phyloP scores from a whole-genome alignment of 1,284 basidiomycete genomes.

The Amylostereum chailletii region DNA sequence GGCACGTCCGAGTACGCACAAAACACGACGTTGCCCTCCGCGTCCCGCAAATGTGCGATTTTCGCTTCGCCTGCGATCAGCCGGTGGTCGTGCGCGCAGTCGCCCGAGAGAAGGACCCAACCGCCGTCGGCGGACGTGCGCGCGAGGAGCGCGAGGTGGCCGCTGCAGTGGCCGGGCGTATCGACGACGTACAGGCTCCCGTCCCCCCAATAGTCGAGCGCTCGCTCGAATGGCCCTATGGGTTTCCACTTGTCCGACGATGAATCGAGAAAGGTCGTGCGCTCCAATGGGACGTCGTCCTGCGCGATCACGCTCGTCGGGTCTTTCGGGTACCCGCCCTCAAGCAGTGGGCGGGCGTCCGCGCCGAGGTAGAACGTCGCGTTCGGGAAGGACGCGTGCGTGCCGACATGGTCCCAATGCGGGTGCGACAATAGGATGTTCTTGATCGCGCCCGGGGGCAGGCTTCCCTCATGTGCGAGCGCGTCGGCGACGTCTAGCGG shows the following conservation, averaged over 20 bases:
- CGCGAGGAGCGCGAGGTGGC: conserved; percentile 46
- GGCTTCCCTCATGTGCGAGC: conserved; percentile 31
- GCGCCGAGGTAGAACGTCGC: conserved; percentile 20
- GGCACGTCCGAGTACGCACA: too few species aligned
- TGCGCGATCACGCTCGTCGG: conserved; percentile 11
- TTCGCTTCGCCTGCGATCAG: conserved; percentile 36
- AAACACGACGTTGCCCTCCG: too few species aligned
- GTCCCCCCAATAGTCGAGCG: conserved; percentile 46
- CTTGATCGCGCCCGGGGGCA: conserved; percentile 18
- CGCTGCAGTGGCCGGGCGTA: conserved; percentile 43
- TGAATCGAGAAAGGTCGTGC: conserved; percentile 27
- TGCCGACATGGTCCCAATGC: conserved; percentile 27
- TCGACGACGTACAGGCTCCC: conserved; percentile 50
- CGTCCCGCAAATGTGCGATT: conserved; percentile 18
- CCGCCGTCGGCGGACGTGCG: conserved; percentile 46
- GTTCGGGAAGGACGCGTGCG: conserved; percentile 18
- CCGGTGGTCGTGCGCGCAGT: conserved; percentile 46
- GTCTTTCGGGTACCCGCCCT: conserved; percentile 15
- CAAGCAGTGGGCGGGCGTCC: conserved; percentile 12
- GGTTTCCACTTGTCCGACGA: conserved; percentile 20
- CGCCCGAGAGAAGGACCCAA: conserved; percentile 51
- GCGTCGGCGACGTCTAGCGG: conserved; percentile 36
- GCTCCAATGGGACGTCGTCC: conserved; percentile 22
- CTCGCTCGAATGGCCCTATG: conserved; percentile 42
- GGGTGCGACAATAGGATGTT: conserved; percentile 18